Evolutionary conservation across 331 rosid species (phyloP), one percentile per base, ranked within the genome.

Genomic region (Cydonia oblonga): DNA sequence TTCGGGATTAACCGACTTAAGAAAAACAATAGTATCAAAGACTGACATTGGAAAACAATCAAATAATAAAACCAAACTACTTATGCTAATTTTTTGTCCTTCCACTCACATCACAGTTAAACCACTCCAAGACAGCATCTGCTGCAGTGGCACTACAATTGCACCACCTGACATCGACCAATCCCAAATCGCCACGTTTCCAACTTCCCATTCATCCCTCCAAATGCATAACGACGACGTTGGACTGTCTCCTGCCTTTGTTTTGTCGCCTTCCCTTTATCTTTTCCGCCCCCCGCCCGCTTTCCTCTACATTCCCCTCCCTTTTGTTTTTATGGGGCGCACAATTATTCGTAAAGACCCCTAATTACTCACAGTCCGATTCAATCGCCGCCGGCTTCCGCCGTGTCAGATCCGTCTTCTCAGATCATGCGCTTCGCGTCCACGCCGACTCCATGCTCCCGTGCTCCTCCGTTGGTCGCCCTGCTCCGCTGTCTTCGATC

Each of bases 361-460:
- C 52, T 10, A 23, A 35, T 24, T n/a, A 13, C 62, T 71, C 65
- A 12, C 71, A 83, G 72, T 78, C 87, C 70, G 78, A 79, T 77
- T 81, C 75, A 78, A 60, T 69, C n/a, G 49, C 79, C 85, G 73
- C 80, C 57, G 29, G 67, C 6, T 56, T 67, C 18, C 35, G 23
- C 68, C n/a, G 30, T 4, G 0, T 7, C 66, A 16, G 66, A 29
- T 62, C 66, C 12, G 5, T 62, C 16, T 14, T 20, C 76, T 24
- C 26, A 5, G 15, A 28, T 68, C 64, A 58, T 73, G 65, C 12
- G 70, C 26, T 68, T 24, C 72, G 64, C 28, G 44, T 29, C 3
- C 67, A 13, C 33, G 13, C 46, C 63, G 5, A 6, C 64, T 70
- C 56, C 51, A 30, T 75, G 49, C 51, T 62, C 74, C 69, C 19